Evolutionary conservation across 495 filamentous ascomycete species (phyloP), one percentile per base, ranked within the genome.

Genomic region (Echria macrotheca): DNA sequence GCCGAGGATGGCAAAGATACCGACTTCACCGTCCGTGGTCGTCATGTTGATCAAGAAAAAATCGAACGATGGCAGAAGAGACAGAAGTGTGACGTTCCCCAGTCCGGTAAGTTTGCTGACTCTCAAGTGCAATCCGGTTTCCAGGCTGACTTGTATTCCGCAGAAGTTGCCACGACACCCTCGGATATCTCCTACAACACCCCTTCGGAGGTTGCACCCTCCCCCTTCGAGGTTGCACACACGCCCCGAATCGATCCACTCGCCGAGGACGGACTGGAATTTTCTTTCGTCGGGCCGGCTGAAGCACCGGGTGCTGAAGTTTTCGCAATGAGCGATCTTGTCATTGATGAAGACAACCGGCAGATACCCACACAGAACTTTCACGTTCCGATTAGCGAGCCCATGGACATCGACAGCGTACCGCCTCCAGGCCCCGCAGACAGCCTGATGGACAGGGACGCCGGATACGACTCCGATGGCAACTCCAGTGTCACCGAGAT

Each of bases 41-140:
- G 38, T 19, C 4, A 11, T 7, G 38, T 41, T 6, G 15, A 11
- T 19, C 38, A 21, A 19, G 38, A 19, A 4, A 41, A 41, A 11
- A 41, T 41, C 19, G 38, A 41, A 6, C 38, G 38, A 9, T 41
- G 38, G 38, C 5, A 41, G 19, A 41, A 41, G 38, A 11, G 38
- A 21, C 38, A 41, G 38, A 41, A 19, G 38, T 21, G 3, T 8
- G 14, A 23, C 14, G 15, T 21, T 9, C 19, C 35, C 35, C 8
- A 37, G 15, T 5, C 35, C 15, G 9, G 35, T 37, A 37, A 23
- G 19, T 21, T 9, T 17, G 15, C 7, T 14, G 15, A 17, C 33
- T 31, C 28, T 6, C 12, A 6, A 6, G 12, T 6, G 12, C 12
- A 12, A 12, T 31, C 28, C 6, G 28, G 28, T 12, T 12, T 12